These are phyloP conservation scores for Kodamaea hsintzibuensis DNA, from an alignment of 805 yeast species.

Conservation along the genomic window DNA sequence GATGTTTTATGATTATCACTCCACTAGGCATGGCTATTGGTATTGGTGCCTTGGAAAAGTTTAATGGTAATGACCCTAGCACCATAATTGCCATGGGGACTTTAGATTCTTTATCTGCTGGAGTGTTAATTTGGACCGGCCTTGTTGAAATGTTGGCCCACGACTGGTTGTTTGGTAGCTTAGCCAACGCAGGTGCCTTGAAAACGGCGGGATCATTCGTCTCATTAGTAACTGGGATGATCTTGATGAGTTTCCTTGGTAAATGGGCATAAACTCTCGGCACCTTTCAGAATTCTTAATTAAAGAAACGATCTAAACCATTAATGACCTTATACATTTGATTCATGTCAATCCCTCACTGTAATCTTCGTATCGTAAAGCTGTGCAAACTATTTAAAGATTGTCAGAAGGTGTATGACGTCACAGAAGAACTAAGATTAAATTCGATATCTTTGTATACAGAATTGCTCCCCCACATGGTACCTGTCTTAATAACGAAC, in stretches of 20 bases:
- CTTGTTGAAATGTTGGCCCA: slow-evolving; percentile 30
- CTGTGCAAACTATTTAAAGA: no score
- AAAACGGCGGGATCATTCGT: slow-evolving; percentile 17
- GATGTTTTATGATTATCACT: slow-evolving; percentile 22
- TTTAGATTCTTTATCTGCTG: slow-evolving; percentile 36
- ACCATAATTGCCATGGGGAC: slow-evolving; percentile 35
- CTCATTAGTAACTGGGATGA: slow-evolving; percentile 23
- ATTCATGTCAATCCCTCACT: no score
- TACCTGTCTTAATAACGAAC: not conserved
- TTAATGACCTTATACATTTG: not conserved
- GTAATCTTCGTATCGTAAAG: no score
- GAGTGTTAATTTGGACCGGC: slow-evolving; percentile 34
- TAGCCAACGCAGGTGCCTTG: slow-evolving; percentile 16
- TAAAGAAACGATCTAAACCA: not conserved
- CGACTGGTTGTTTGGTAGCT: slow-evolving; percentile 28
- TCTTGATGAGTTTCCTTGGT: slow-evolving; percentile 33
- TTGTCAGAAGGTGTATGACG: not conserved
- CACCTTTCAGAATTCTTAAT: not conserved
- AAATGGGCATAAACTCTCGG: slow-evolving; percentile 28
- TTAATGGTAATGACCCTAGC: slow-evolving; percentile 28
- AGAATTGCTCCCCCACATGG: not conserved
- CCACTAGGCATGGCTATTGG: slow-evolving; percentile 37
- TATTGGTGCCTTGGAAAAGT: slow-evolving; percentile 25
- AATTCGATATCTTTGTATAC: no score
- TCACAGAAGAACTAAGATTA: no score